Conservation (phyloP, 2,329 filamentous ascomycete genomes). For the Hypoxylon sp. region DNA sequence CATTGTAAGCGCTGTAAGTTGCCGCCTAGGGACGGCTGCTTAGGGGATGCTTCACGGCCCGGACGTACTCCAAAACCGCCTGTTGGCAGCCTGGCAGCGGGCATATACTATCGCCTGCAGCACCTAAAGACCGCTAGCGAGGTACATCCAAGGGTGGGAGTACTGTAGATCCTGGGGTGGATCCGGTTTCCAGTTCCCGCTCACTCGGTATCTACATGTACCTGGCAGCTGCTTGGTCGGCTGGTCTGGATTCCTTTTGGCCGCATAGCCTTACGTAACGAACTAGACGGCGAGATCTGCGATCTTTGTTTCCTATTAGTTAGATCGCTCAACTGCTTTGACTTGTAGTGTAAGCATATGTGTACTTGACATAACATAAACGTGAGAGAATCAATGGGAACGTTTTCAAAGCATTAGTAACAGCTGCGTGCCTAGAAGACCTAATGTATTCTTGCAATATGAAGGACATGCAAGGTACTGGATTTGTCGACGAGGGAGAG, state of each 20-base stretch:
- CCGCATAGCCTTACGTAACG: neutral
- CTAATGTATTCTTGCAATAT: too few species aligned
- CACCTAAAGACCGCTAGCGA: neutral
- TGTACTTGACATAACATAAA: too few species aligned
- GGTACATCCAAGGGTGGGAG: neutral
- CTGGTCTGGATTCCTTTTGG: neutral
- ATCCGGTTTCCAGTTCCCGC: conserved; percentile 13
- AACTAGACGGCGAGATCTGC: too few species aligned
- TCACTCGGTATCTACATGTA: neutral
- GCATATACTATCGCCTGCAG: neutral
- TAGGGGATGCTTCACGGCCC: neutral
- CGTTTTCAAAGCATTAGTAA: too few species aligned
- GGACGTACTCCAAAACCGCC: neutral
- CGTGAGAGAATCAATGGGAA: too few species aligned
- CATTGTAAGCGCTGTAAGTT: too few species aligned
- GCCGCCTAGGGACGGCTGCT: neutral
- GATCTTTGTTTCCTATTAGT: too few species aligned
- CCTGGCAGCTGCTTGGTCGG: too few species aligned
- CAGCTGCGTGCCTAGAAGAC: too few species aligned
- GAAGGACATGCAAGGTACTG: conserved; percentile 23
- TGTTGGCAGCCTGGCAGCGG: neutral
- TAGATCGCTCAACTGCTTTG: too few species aligned
- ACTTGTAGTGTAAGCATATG: too few species aligned
- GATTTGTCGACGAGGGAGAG: neutral
- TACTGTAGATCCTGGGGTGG: neutral